Percentiles rank a stretch among this genome's conserved stretches.
Evolutionary conservation across 371 early-diverging fungal species (phyloP).

Genomic region (Mucor velutinosus): DNA sequence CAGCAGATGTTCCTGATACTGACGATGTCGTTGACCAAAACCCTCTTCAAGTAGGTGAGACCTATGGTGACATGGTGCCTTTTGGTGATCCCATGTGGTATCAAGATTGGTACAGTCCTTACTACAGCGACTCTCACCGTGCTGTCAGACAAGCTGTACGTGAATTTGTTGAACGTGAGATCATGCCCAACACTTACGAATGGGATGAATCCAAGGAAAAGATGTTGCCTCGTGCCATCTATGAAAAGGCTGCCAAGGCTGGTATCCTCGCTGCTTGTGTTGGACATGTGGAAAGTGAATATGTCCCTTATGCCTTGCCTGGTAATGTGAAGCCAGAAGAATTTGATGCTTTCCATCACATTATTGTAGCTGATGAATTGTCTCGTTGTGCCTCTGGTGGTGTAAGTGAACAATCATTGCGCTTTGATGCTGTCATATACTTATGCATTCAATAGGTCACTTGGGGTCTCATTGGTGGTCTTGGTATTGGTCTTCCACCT

Average conservation of each 20-base stretch:
- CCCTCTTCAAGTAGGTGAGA: conserved; percentile 22
- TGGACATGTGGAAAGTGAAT: conserved; percentile 29
- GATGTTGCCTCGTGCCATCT: conserved; percentile 49
- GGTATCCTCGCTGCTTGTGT: conserved; percentile 56
- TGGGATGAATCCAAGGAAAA: conserved; percentile 66
- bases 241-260: conserved; percentile 59
- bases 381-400: conserved; percentile 75
- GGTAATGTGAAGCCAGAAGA: conserved; percentile 35
- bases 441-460: conserved; percentile 19
- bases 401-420: conserved; percentile 30
- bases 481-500: conserved; percentile 76
- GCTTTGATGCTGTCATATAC: neutral
- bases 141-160: conserved; percentile 51
- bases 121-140: conserved; percentile 61
- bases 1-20: conserved; percentile 7
- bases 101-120: conserved; percentile 52
- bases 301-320: conserved; percentile 28
- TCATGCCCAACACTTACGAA: conserved; percentile 64
- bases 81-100: conserved; percentile 75
- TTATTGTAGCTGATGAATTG: conserved; percentile 67
- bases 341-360: conserved; percentile 64
- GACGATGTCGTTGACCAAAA: conserved; percentile 18
- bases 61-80: conserved; percentile 48
- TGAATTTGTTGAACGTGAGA: conserved; percentile 60
- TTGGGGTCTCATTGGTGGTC: conserved; percentile 53